phyloP scores from a whole-genome alignment of 208 protist species.

The Wallacemonas rigidus region DNA sequence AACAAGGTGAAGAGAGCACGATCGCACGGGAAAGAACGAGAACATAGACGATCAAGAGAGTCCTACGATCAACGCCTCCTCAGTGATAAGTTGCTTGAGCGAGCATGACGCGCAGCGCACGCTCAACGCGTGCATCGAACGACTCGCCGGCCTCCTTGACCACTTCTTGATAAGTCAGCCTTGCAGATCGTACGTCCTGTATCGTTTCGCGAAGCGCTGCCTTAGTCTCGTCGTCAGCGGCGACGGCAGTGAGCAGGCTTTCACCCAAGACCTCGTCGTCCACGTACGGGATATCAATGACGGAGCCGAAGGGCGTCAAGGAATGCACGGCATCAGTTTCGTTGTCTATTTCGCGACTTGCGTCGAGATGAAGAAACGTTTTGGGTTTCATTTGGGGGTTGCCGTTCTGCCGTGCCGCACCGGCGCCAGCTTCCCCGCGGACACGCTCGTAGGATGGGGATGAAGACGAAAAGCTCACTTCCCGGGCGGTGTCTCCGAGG shows the following conservation, averaged over 20 bases:
- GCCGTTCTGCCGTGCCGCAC: neutral
- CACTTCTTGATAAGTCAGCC: neutral
- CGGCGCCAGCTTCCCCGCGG: neutral
- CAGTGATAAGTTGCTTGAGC: neutral
- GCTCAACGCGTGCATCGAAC: slow-evolving; percentile 3
- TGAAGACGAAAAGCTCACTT: neutral
- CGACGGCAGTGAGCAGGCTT: neutral
- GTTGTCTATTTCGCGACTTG: neutral
- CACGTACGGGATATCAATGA: slow-evolving; percentile 4
- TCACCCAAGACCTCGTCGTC: neutral
- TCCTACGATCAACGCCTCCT: too few species aligned
- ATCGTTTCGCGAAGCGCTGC: neutral
- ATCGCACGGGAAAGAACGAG: too few species aligned
- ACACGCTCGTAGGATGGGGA: neutral
- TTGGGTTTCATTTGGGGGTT: neutral
- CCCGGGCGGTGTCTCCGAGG: slow-evolving; percentile 5
- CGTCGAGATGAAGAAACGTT: slow-evolving; percentile 5
- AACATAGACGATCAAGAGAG: too few species aligned
- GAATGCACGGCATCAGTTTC: neutral
- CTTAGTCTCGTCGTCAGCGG: neutral
- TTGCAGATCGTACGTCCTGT: neutral
- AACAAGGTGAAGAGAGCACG: too few species aligned
- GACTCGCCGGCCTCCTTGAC: neutral
- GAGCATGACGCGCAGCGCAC: neutral
- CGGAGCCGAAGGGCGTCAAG: neutral